Evolutionary conservation across 2,329 filamentous ascomycete species (phyloP).

Genomic region (Aspergillus bombycis): DNA sequence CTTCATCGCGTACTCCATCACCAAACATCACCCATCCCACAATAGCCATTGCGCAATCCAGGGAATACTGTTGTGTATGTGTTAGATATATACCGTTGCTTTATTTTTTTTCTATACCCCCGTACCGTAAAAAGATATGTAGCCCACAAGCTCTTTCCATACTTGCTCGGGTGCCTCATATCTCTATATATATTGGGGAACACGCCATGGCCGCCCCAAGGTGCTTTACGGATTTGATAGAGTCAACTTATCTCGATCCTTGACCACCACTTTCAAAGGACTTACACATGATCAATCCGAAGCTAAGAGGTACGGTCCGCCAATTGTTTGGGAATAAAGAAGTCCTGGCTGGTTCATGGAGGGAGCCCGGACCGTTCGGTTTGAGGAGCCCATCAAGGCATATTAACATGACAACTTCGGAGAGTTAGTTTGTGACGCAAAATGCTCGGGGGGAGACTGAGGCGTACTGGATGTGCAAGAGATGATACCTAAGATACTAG

Average conservation of each 20-base stretch:
- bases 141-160: conserved; percentile 70
- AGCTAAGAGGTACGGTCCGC: conserved; percentile 82
- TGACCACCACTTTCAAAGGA: background rate
- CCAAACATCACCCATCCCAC: conserved; percentile 94
- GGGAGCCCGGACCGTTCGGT: conserved; percentile 74
- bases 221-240: conserved; percentile 43
- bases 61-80: conserved; percentile 60
- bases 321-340: conserved; percentile 84
- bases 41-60: conserved; percentile 81
- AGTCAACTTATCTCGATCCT: background rate
- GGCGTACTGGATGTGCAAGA: conserved; percentile 83
- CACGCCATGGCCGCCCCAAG: conserved; percentile 71
- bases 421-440: conserved; percentile 31
- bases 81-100: conserved; percentile 11
- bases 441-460: background rate
- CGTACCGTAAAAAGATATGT: conserved; percentile 84
- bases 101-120: background rate
- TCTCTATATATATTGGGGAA: conserved; percentile 86
- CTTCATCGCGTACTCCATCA: conserved; percentile 80
- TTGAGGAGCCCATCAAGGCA: conserved; percentile 87
- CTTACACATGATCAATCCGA: conserved; percentile 82
- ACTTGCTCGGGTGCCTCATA: conserved; percentile 83
- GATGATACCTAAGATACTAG: conserved; percentile 89
- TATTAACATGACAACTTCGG: conserved; percentile 77
- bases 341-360: conserved; percentile 77